phyloP scores from a whole-genome alignment of 768 basidiomycete genomes.

The Gymnopilus dilepis region DNA sequence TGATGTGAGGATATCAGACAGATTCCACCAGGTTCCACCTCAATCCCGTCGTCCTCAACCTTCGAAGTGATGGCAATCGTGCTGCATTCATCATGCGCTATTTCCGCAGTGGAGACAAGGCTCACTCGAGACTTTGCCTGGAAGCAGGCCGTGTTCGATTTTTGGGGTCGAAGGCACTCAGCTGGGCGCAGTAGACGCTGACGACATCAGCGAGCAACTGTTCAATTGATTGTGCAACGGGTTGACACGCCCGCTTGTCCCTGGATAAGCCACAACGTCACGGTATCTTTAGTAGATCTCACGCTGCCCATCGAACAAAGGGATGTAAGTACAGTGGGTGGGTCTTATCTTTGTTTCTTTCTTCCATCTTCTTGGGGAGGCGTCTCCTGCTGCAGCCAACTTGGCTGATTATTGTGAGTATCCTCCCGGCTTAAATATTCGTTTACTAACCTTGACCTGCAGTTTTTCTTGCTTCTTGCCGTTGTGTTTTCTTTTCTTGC shows the following conservation, averaged over 20 bases:
- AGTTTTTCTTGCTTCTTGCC: not conserved
- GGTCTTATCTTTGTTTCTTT: conserved; percentile 5
- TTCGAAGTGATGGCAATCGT: not conserved
- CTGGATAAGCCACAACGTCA: not conserved
- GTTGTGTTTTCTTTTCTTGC: not conserved
- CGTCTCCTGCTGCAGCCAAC: not conserved
- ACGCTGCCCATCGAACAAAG: not conserved
- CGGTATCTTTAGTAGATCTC: conserved; percentile 11
- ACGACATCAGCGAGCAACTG: conserved; percentile 1
- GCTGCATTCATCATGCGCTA: not conserved
- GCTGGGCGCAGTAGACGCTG: too few species aligned
- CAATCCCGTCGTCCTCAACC: not conserved
- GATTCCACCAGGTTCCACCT: too few species aligned
- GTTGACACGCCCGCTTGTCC: not conserved
- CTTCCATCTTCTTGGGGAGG: conserved; percentile 9
- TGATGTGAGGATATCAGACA: not conserved
- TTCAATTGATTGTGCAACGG: conserved; percentile 8
- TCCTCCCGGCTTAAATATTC: not conserved
- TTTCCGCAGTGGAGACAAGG: not conserved
- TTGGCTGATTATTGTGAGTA: conserved; percentile 10
- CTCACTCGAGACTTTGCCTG: not conserved
- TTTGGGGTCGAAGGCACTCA: too few species aligned
- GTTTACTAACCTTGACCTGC: not conserved
- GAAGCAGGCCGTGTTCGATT: not conserved
- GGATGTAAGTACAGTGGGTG: not conserved